Conservation (phyloP, 2,329 filamentous ascomycete genomes). For the Trichoderma hamatum region DNA sequence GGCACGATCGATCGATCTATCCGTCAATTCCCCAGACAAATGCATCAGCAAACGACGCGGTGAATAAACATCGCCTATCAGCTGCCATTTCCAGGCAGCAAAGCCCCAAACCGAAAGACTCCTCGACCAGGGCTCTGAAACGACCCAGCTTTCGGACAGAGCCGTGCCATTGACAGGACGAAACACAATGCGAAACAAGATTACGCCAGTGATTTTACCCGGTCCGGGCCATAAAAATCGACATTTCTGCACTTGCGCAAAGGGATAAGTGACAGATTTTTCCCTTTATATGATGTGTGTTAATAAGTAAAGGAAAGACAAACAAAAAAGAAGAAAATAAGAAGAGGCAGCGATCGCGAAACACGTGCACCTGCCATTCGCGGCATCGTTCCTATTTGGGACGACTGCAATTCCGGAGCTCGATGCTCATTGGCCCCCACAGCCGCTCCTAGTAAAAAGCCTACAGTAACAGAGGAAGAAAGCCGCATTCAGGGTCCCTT, state of each 20-base stretch:
- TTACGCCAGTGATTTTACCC: background rate
- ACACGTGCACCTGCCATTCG: background rate
- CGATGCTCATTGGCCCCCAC: background rate
- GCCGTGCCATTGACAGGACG: slow-evolving; percentile 4
- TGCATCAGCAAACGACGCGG: background rate
- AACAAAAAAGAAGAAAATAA: background rate
- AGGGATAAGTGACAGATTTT: background rate
- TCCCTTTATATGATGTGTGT: background rate
- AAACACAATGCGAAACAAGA: slow-evolving; percentile 23
- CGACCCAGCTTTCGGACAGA: background rate
- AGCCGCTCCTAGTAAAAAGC: background rate
- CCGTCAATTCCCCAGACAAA: background rate
- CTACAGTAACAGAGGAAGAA: background rate
- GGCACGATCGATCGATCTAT: background rate
- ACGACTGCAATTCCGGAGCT: background rate
- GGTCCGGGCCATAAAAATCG: background rate
- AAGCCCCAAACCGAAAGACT: background rate
- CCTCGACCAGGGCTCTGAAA: slow-evolving; percentile 15
- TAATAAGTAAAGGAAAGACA: background rate
- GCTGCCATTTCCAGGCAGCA: background rate
- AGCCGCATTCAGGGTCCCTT: background rate
- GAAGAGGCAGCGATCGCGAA: background rate
- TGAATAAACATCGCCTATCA: background rate
- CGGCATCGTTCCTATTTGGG: background rate
- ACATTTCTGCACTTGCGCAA: background rate